phyloP scores from a whole-genome alignment of 345 rosid species.

The Rubroshorea leprosula region DNA sequence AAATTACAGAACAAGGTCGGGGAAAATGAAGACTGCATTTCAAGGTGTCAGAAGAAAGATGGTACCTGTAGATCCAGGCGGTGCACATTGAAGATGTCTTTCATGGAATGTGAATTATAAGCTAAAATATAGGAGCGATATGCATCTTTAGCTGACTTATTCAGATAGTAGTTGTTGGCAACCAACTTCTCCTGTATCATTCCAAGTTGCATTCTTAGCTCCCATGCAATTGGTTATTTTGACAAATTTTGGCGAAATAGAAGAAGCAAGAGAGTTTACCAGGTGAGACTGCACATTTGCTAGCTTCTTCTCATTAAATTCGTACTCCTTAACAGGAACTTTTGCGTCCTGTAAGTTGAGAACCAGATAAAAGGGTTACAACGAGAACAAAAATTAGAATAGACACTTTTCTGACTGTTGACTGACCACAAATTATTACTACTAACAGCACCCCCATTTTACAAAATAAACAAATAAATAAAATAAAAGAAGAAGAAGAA shows the following conservation, averaged over 20 bases:
- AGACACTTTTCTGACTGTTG: not conserved
- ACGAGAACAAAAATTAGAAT: slow-evolving; percentile 2
- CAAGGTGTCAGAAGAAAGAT: not conserved
- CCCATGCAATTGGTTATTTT: not conserved
- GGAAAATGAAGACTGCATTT: not conserved
- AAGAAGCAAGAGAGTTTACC: slow-evolving; percentile 38
- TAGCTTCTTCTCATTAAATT: slow-evolving; percentile 72
- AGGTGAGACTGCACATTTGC: slow-evolving; percentile 75
- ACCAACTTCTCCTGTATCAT: slow-evolving; percentile 78
- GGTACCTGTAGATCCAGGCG: slow-evolving; percentile 86
- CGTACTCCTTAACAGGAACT: slow-evolving; percentile 89
- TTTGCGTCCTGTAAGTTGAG: slow-evolving; percentile 58
- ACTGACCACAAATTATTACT: no score
- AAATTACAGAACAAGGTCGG: not conserved
- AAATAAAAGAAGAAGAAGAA: no score
- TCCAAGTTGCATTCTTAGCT: slow-evolving; percentile 11
- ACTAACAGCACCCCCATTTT: no score
- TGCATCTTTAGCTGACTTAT: slow-evolving; percentile 93
- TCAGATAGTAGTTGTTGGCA: slow-evolving; percentile 57
- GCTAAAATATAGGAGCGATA: slow-evolving; percentile 85
- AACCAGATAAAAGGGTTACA: not conserved
- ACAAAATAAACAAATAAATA: no score
- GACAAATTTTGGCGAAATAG: not conserved
- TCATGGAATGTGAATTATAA: slow-evolving; percentile 92
- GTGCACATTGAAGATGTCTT: slow-evolving; percentile 91